These are phyloP conservation scores for Skeletonema marinoi DNA, from an alignment of 108 stramenopile genomes.

Conservation along the genomic window DNA sequence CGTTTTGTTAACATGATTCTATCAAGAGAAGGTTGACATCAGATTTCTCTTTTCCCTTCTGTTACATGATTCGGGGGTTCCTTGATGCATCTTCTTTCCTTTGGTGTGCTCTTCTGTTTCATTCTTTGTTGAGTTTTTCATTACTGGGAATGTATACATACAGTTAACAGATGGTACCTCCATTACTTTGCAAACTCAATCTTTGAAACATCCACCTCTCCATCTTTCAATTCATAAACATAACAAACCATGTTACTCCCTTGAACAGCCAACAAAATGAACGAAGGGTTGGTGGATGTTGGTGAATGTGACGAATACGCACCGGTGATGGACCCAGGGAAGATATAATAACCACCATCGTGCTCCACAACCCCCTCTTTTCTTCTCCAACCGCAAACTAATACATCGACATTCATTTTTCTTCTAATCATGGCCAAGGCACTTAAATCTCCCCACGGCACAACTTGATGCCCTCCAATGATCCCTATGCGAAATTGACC, in stretches of 20 bases:
- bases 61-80: no score
- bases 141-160: neutral
- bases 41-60: no score
- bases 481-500: slow-evolving; percentile 95
- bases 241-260: slow-evolving; percentile 93
- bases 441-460: slow-evolving; percentile 84
- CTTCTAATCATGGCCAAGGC: slow-evolving; percentile 79
- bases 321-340: slow-evolving; percentile 86
- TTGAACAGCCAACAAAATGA: slow-evolving; percentile 95
- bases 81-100: neutral
- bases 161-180: neutral
- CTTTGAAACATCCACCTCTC: slow-evolving; percentile 86
- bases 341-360: slow-evolving; percentile 75
- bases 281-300: slow-evolving; percentile 57
- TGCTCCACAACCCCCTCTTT: slow-evolving; percentile 85
- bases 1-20: no score
- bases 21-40: no score
- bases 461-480: slow-evolving; percentile 93
- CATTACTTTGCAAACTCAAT: slow-evolving; percentile 77
- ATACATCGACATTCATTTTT: slow-evolving; percentile 91
- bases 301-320: slow-evolving; percentile 70
- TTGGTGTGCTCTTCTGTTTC: neutral
- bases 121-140: neutral
- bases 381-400: slow-evolving; percentile 96
- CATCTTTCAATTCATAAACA: slow-evolving; percentile 79